Evolutionary conservation across 1,284 basidiomycete genomes (phyloP).

Genomic region (Moesziomyces parantarcticus): DNA sequence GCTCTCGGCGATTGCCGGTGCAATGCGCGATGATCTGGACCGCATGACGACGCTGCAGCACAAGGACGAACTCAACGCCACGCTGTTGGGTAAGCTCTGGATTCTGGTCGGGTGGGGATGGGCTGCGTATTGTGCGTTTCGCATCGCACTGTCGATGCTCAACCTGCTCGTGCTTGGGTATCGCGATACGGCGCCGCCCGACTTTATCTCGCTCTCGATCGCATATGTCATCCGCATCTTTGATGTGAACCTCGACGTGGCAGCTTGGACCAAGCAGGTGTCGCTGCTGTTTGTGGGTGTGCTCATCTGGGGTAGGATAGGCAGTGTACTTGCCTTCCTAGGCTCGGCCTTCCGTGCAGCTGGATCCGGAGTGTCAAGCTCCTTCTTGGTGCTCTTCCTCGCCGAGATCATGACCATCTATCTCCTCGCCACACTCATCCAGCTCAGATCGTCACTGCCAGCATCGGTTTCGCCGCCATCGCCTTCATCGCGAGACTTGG

Average conservation of each 20-base stretch:
- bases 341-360: slow-evolving; percentile 67
- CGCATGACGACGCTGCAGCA: slow-evolving; percentile 62
- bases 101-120: slow-evolving; percentile 66
- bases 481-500: not conserved
- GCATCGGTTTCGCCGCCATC: slow-evolving; percentile 15
- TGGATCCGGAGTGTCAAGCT: slow-evolving; percentile 67
- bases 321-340: slow-evolving; percentile 68
- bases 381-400: slow-evolving; percentile 69
- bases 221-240: slow-evolving; percentile 64
- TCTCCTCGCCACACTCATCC: slow-evolving; percentile 69
- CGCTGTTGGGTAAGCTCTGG: slow-evolving; percentile 63
- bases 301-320: slow-evolving; percentile 69
- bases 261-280: slow-evolving; percentile 67
- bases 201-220: slow-evolving; percentile 65
- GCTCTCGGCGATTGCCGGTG: slow-evolving; percentile 66
- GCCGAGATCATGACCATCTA: slow-evolving; percentile 70
- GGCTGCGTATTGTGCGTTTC: slow-evolving; percentile 68
- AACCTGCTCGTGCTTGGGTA: slow-evolving; percentile 50
- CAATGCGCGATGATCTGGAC: slow-evolving; percentile 68
- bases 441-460: slow-evolving; percentile 66
- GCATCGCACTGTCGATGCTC: slow-evolving; percentile 39
- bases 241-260: slow-evolving; percentile 68
- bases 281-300: slow-evolving; percentile 68
- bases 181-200: slow-evolving; percentile 62
- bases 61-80: slow-evolving; percentile 63